These are phyloP conservation scores for Epichloe coenophiala DNA, from an alignment of 2,329 filamentous ascomycete species.

Conservation along the genomic window DNA sequence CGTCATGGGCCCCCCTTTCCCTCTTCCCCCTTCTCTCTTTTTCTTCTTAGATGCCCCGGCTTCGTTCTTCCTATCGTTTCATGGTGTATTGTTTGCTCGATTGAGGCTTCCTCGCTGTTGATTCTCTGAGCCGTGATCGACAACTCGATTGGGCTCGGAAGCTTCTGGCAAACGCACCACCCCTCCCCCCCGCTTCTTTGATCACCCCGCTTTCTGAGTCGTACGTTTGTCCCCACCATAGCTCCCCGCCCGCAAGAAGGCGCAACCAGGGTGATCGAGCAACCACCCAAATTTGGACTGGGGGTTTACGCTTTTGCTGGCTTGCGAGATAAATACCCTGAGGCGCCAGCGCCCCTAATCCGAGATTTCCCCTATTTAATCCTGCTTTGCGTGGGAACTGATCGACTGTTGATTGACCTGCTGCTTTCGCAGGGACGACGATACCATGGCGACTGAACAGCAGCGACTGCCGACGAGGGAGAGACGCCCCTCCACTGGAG, in stretches of 20 bases:
- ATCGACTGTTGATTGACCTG: not conserved
- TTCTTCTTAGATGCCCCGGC: not conserved
- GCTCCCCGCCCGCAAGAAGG: not conserved
- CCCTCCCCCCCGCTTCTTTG: not conserved
- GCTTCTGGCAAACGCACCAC: not conserved
- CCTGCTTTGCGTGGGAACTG: too few relatives aligned
- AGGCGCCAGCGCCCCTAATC: not conserved
- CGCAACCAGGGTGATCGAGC: too few relatives aligned
- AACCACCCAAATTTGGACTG: too few relatives aligned
- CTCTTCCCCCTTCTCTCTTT: not conserved
- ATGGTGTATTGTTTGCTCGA: too few relatives aligned
- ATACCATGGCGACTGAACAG: slow-evolving; percentile 22
- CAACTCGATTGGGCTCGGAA: not conserved
- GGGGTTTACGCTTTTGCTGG: not conserved
- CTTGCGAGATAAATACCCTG: not conserved
- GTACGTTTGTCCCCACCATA: slow-evolving; percentile 3
- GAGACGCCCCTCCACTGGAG: slow-evolving; percentile 67
- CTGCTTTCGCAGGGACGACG: not conserved
- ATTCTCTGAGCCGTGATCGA: too few relatives aligned
- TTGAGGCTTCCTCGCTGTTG: too few relatives aligned
- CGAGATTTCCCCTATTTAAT: not conserved
- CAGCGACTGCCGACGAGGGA: slow-evolving; percentile 44
- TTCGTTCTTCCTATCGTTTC: too few relatives aligned
- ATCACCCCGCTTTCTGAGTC: not conserved
- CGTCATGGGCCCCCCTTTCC: not conserved